Evolutionary conservation across 1,139 yeast genomes (phyloP).

Genomic region (Pneumocystis carinii): DNA sequence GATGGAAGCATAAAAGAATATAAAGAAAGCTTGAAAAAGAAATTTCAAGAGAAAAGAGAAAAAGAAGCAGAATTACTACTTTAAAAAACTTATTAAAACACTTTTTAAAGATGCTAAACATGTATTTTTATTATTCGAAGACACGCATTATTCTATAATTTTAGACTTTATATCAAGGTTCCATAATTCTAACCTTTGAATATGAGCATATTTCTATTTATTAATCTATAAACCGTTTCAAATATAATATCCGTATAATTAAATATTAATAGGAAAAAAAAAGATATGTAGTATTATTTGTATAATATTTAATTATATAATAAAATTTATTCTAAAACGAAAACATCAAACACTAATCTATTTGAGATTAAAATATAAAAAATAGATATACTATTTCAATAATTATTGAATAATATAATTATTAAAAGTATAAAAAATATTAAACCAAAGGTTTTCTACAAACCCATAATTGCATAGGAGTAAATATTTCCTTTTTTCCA

Average conservation of each 20-base stretch:
- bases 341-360: too few species aligned
- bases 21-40: constrained; percentile 10
- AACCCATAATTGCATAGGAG: constrained; percentile 30
- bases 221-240: too few species aligned
- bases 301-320: too few species aligned
- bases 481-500: constrained; percentile 67
- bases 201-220: too few species aligned
- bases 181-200: too few species aligned
- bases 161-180: neutral
- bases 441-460: constrained; percentile 16
- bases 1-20: constrained; percentile 13
- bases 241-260: too few species aligned
- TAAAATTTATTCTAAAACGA: too few species aligned
- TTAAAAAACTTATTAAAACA: neutral
- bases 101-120: neutral
- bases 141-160: neutral
- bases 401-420: neutral
- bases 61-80: neutral
- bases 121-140: neutral
- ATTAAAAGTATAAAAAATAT: neutral
- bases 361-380: neutral
- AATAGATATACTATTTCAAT: neutral
- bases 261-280: too few species aligned
- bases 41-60: constrained; percentile 6
- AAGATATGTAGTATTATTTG: too few species aligned